Evolutionary conservation across 352 stramenopile species (phyloP).

Genomic region (Thalassiosira hispida): DNA sequence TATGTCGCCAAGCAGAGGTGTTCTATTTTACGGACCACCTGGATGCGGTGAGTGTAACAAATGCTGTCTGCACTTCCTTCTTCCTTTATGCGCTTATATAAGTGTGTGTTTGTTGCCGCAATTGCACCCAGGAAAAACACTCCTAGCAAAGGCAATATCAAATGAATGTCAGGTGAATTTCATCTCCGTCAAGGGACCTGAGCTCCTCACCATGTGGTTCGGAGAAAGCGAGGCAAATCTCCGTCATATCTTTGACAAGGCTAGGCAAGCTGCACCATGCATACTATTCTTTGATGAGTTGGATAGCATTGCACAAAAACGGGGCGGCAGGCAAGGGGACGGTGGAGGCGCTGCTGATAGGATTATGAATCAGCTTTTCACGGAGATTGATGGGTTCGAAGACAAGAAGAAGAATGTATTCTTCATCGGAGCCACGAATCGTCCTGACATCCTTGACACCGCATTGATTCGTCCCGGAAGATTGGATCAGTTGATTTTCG

Average conservation of each 20-base stretch:
- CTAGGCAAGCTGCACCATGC: constrained; percentile 95
- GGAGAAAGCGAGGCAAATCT: constrained; percentile 98
- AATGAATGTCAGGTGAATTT: constrained; percentile 99
- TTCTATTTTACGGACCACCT: constrained; percentile 98
- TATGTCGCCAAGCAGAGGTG: constrained; percentile 95
- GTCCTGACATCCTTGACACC: constrained; percentile 95
- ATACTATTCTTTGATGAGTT: constrained; percentile 99
- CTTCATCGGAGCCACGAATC: constrained; percentile 97
- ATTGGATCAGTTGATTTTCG: constrained; percentile 94
- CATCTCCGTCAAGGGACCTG: constrained; percentile 91
- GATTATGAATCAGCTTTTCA: constrained; percentile 96
- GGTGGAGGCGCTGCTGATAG: constrained; percentile 92
- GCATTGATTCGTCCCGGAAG: constrained; percentile 92
- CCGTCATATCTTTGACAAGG: constrained; percentile 99
- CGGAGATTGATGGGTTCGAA: constrained; percentile 78
- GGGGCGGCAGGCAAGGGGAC: constrained; percentile 81
- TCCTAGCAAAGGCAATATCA: constrained; percentile 98
- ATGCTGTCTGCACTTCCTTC: background rate
- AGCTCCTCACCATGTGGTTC: constrained; percentile 99
- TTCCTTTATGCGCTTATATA: no score
- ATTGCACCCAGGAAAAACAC: constrained; percentile 89
- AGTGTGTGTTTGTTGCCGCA: constrained; percentile 56
- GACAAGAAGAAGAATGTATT: constrained; percentile 89
- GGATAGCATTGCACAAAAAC: constrained; percentile 97
- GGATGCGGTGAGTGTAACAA: constrained; percentile 86